phyloP scores from a whole-genome alignment of 2,329 filamentous ascomycete genomes.

The Alternaria consortialis region DNA sequence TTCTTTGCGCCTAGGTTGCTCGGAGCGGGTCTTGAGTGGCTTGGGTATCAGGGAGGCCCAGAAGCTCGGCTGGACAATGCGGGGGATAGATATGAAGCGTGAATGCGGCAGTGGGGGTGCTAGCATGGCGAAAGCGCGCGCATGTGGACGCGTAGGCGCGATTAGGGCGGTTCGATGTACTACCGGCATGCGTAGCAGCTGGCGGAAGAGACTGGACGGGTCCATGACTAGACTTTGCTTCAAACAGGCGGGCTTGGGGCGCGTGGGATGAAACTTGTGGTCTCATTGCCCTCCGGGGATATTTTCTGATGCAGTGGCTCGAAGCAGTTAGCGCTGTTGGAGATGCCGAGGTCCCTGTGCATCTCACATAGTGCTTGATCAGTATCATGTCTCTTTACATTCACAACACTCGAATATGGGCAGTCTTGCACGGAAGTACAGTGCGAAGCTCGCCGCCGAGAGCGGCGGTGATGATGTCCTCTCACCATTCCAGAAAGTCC shows the following conservation, averaged over 20 bases:
- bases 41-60: slow-evolving; percentile 52
- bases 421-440: slow-evolving; percentile 6
- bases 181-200: slow-evolving; percentile 40
- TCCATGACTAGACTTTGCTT: slow-evolving; percentile 33
- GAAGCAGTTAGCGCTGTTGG: slow-evolving; percentile 7
- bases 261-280: not conserved
- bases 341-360: slow-evolving; percentile 21
- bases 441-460: not conserved
- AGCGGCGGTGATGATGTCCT: slow-evolving; percentile 9
- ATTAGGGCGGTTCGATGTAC: slow-evolving; percentile 30
- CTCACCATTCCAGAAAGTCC: slow-evolving; percentile 32
- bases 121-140: slow-evolving; percentile 34
- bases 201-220: slow-evolving; percentile 31
- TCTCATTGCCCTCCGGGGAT: not conserved
- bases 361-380: slow-evolving; percentile 6
- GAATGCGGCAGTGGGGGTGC: slow-evolving; percentile 23
- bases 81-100: slow-evolving; percentile 43
- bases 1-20: slow-evolving; percentile 37
- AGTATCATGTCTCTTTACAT: not conserved
- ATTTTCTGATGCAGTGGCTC: slow-evolving; percentile 7
- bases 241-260: not conserved
- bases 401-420: slow-evolving; percentile 9
- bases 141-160: slow-evolving; percentile 27
- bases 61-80: slow-evolving; percentile 49
- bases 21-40: slow-evolving; percentile 29